These are phyloP conservation scores for Limnomonas spitsbergensis DNA, from an alignment of 139 green algal species.

Conservation along the genomic window DNA sequence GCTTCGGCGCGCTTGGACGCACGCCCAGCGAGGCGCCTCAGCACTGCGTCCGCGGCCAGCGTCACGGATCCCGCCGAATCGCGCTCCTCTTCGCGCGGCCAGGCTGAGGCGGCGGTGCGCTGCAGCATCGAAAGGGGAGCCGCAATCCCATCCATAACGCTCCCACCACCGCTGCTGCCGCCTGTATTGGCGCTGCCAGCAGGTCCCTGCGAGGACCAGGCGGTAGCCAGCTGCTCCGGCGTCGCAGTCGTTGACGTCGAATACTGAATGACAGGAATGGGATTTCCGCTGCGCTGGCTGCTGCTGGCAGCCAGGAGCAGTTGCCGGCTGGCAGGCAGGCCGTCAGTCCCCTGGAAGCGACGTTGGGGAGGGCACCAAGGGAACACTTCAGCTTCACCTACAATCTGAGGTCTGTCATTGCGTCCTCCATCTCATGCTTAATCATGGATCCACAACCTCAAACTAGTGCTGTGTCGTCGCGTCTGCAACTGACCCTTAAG, in stretches of 20 bases:
- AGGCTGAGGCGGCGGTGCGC: not conserved
- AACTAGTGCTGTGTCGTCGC: not conserved
- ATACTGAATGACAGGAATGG: slow-evolving; percentile 56
- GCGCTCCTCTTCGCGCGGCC: not conserved
- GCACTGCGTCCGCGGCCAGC: not conserved
- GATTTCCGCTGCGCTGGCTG: slow-evolving; percentile 61
- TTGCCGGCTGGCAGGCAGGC: not conserved
- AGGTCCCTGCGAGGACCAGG: slow-evolving; percentile 22
- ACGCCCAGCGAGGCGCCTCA: not conserved
- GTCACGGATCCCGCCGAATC: not conserved
- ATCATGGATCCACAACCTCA: not conserved
- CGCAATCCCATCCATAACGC: not conserved
- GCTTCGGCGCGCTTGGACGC: not conserved
- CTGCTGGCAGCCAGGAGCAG: slow-evolving; percentile 31
- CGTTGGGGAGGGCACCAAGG: not conserved
- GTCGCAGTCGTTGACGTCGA: not conserved
- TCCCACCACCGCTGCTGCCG: slow-evolving; percentile 16
- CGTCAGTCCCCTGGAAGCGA: not conserved
- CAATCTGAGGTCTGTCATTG: not conserved
- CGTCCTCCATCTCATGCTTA: not conserved
- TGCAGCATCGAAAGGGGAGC: slow-evolving; percentile 2
- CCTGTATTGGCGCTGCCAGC: not conserved
- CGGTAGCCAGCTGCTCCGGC: not conserved
- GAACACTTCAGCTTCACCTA: not conserved
- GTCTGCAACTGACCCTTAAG: too few species aligned